Conservation (phyloP, 2,329 filamentous ascomycete species). For the Alternaria ethzedia region DNA sequence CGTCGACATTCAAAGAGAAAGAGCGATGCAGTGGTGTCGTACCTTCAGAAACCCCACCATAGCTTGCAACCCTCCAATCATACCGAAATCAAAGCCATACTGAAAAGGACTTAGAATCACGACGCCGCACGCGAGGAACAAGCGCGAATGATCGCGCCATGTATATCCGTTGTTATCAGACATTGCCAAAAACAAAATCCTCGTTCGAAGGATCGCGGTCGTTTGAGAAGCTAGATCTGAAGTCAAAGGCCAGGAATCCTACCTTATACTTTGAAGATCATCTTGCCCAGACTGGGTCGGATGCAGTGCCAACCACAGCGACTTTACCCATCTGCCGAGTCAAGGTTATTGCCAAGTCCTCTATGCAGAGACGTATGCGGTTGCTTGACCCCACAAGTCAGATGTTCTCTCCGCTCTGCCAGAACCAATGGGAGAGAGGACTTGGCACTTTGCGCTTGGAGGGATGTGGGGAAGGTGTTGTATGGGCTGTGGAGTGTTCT, state of each 20-base stretch:
- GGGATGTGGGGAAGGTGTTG: slow-evolving; percentile 35
- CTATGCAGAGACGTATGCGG: slow-evolving; percentile 1
- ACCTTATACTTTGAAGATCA: slow-evolving; percentile 30
- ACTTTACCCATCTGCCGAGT: slow-evolving; percentile 41
- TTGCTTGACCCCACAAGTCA: slow-evolving; percentile 38
- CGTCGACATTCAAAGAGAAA: background rate
- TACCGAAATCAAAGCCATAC: slow-evolving; percentile 60
- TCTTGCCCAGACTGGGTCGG: slow-evolving; percentile 20
- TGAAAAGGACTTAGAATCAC: slow-evolving; percentile 60
- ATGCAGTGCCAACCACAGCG: slow-evolving; percentile 11
- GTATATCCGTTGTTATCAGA: slow-evolving; percentile 24
- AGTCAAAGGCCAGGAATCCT: slow-evolving; percentile 2
- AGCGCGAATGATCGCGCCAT: slow-evolving; percentile 52
- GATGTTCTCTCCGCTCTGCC: background rate
- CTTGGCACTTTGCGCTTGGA: slow-evolving; percentile 28
- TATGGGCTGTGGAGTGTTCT: background rate
- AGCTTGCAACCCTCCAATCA: slow-evolving; percentile 60
- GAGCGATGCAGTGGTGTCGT: background rate
- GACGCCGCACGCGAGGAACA: slow-evolving; percentile 57
- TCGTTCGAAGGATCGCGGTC: background rate
- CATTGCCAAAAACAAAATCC: too few species aligned
- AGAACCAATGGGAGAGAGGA: slow-evolving; percentile 14
- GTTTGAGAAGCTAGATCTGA: background rate
- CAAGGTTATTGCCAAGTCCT: slow-evolving; percentile 18
- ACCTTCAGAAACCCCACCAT: slow-evolving; percentile 59